Percentiles rank a stretch among this genome's conserved stretches.
These are phyloP conservation scores for Ganoderma lingzhi DNA, from an alignment of 1,284 basidiomycete genomes.

Conservation along the genomic window DNA sequence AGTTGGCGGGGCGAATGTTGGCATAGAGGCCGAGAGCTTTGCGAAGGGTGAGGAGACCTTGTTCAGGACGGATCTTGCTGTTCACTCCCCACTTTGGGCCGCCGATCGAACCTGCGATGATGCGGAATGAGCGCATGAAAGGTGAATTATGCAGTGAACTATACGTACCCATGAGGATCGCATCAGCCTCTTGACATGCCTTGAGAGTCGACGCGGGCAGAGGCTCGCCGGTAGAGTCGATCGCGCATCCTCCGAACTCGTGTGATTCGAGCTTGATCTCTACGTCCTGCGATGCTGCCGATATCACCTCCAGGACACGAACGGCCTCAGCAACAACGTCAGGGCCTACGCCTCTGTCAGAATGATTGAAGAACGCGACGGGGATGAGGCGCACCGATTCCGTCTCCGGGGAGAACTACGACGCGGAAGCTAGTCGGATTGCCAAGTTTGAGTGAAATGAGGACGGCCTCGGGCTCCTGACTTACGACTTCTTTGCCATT, in stretches of 20 bases:
- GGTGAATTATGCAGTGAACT: not conserved
- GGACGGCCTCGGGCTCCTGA: not conserved
- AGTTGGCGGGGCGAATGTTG: conserved; percentile 97
- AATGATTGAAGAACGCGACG: not conserved
- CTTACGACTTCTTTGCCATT: conserved; percentile 55
- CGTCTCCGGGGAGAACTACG: conserved; percentile 93
- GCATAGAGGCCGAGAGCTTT: conserved; percentile 96
- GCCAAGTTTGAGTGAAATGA: not conserved
- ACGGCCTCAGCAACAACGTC: conserved; percentile 93
- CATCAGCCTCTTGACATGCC: conserved; percentile 90
- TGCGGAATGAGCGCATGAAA: conserved; percentile 13
- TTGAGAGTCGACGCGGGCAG: conserved; percentile 88
- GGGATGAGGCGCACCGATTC: conserved; percentile 76
- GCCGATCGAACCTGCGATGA: conserved; percentile 84
- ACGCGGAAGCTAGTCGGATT: conserved; percentile 74
- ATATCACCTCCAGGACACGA: conserved; percentile 84
- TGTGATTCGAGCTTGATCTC: conserved; percentile 82
- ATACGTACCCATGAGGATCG: conserved; percentile 86
- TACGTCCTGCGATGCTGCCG: conserved; percentile 65
- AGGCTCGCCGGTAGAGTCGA: conserved; percentile 87
- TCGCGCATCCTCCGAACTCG: conserved; percentile 93
- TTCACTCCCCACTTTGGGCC: conserved; percentile 98
- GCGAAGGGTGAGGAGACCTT: conserved; percentile 90
- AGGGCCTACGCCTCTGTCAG: conserved; percentile 69
- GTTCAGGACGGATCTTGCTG: conserved; percentile 94